Conservation (phyloP, 495 filamentous ascomycete genomes). For the Lophiostoma macrostomum region DNA sequence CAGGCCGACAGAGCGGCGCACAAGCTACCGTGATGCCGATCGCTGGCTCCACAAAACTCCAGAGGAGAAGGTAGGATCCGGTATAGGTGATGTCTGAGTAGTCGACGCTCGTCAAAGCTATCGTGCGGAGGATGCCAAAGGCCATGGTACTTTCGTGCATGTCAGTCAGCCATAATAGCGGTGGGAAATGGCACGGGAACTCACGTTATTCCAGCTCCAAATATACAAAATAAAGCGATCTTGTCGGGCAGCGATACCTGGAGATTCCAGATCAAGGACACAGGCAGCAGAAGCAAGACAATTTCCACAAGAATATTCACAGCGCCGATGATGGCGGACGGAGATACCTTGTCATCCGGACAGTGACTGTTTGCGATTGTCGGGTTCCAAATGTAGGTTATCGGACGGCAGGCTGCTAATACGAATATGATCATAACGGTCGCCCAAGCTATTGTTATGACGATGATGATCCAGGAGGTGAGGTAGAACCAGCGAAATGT, state of each 20-base stretch:
- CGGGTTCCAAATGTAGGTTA: slow-evolving; percentile 19
- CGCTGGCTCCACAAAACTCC: slow-evolving; percentile 22
- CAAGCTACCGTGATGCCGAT: slow-evolving; percentile 22
- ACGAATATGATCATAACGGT: slow-evolving; percentile 2
- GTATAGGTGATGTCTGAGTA: slow-evolving; percentile 22
- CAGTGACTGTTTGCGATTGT: slow-evolving; percentile 2
- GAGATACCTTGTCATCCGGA: neutral
- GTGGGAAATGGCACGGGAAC: neutral
- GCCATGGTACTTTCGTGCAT: slow-evolving; percentile 5
- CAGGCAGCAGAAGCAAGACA: slow-evolving; percentile 2
- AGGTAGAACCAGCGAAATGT: slow-evolving; percentile 6
- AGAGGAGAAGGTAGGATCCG: slow-evolving; percentile 8
- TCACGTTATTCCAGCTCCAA: slow-evolving; percentile 12
- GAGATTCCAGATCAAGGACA: slow-evolving; percentile 10
- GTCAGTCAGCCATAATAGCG: neutral
- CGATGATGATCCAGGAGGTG: slow-evolving; percentile 2
- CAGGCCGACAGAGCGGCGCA: slow-evolving; percentile 17
- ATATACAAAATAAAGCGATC: slow-evolving; percentile 14
- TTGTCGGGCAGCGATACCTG: slow-evolving; percentile 8
- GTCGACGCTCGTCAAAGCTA: neutral
- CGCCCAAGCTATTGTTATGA: slow-evolving; percentile 1
- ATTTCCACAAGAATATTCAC: slow-evolving; percentile 9
- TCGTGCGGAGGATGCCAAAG: slow-evolving; percentile 20
- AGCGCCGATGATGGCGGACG: slow-evolving; percentile 8
- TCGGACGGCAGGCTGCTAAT: slow-evolving; percentile 16